Percentiles rank a stretch among this genome's conserved stretches.
phyloP scores from a whole-genome alignment of 1,284 basidiomycete genomes.

The Heterobasidion occidentale region DNA sequence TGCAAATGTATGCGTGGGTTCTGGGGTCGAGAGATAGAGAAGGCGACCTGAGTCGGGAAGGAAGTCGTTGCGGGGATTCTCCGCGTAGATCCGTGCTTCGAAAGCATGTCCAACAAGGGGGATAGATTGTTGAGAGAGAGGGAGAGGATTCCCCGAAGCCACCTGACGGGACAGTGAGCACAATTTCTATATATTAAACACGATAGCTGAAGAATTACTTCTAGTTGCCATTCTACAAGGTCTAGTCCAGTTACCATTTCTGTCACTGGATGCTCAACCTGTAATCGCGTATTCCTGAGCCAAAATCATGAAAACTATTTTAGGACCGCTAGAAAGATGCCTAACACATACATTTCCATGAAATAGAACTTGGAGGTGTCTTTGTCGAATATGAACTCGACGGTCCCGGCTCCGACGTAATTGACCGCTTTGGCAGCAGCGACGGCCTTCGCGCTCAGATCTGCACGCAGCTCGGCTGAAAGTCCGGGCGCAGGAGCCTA shows the following conservation, averaged over 20 bases:
- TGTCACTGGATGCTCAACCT: constrained; percentile 93
- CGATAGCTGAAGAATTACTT: constrained; percentile 31
- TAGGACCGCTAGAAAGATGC: not conserved
- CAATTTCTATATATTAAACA: not conserved
- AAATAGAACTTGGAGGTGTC: constrained; percentile 82
- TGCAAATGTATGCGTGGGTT: constrained; percentile 59
- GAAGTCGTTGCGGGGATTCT: constrained; percentile 90
- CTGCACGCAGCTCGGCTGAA: constrained; percentile 63
- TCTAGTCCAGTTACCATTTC: constrained; percentile 94
- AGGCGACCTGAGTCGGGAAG: constrained; percentile 86
- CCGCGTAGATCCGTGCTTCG: constrained; percentile 95
- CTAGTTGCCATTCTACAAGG: constrained; percentile 91
- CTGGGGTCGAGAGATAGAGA: constrained; percentile 72
- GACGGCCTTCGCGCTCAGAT: constrained; percentile 82
- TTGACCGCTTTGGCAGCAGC: constrained; percentile 87
- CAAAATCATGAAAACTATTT: not conserved
- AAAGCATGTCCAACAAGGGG: constrained; percentile 89
- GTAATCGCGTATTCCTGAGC: constrained; percentile 84
- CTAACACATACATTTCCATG: constrained; percentile 77
- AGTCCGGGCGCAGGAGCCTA: constrained; percentile 89
- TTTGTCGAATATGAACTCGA: constrained; percentile 93
- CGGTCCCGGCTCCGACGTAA: constrained; percentile 88
- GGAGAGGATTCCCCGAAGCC: constrained; percentile 82
- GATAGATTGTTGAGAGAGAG: constrained; percentile 69
- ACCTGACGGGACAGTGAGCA: constrained; percentile 36